Conservation (phyloP, 108 stramenopile species). For the Skeletonema potamos region DNA sequence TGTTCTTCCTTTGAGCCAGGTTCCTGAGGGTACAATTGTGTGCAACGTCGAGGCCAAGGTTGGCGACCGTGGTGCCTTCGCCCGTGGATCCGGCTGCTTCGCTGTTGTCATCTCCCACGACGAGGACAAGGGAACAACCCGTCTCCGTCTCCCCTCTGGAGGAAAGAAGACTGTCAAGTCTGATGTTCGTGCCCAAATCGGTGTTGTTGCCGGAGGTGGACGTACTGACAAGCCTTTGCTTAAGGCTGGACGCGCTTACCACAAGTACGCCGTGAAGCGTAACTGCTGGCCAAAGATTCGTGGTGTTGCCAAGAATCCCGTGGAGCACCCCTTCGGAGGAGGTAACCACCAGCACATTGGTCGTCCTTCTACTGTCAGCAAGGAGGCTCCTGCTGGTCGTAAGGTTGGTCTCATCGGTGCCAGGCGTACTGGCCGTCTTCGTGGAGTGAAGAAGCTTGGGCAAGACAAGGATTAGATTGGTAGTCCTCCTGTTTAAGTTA, state of each 20-base stretch:
- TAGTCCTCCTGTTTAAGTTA: slow-evolving; percentile 2
- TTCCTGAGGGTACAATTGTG: slow-evolving; percentile 99
- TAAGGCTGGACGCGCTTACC: slow-evolving; percentile 99
- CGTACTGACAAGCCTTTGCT: slow-evolving; percentile 99
- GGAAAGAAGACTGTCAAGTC: slow-evolving; percentile 97
- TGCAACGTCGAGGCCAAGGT: slow-evolving; percentile 96
- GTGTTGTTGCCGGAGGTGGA: slow-evolving; percentile 99
- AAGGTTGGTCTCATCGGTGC: slow-evolving; percentile 99
- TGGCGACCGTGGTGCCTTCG: slow-evolving; percentile 98
- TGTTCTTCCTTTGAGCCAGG: slow-evolving; percentile 89
- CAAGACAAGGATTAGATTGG: slow-evolving; percentile 89
- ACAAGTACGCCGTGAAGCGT: slow-evolving; percentile 99
- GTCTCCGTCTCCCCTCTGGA: slow-evolving; percentile 97
- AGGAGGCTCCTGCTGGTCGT: slow-evolving; percentile 93
- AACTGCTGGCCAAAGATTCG: slow-evolving; percentile 99
- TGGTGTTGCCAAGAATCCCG: slow-evolving; percentile 99
- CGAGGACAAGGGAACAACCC: slow-evolving; percentile 98
- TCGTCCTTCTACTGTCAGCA: slow-evolving; percentile 91
- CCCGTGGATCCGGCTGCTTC: slow-evolving; percentile 96
- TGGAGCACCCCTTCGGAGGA: slow-evolving; percentile 99
- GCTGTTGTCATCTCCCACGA: slow-evolving; percentile 98
- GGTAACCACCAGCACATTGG: slow-evolving; percentile 99
- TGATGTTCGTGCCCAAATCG: slow-evolving; percentile 95
- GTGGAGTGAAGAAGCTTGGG: slow-evolving; percentile 95
- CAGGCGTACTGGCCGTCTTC: slow-evolving; percentile 98